Evolutionary conservation across 2,329 filamentous ascomycete species (phyloP), one percentile per base, ranked within the genome.

Genomic region (Colletotrichum tamarilloi): DNA sequence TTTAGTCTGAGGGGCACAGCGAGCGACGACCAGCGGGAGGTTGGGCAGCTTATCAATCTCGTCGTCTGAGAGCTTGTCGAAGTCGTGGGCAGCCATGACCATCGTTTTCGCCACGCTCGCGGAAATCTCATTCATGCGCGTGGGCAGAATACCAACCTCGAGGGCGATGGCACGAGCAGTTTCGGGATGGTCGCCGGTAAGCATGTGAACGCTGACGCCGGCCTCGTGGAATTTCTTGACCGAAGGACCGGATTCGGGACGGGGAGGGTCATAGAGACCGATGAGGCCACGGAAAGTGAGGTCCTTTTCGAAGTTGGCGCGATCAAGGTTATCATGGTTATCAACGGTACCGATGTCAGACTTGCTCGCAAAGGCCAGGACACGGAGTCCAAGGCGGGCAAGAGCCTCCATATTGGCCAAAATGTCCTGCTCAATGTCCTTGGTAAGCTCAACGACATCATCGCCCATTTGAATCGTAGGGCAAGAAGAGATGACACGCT

Each of bases 231-330:
- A 92, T 66, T 84, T 83, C 28, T 83, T 80, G 57, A 92, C 90
- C 0, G 90, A 89, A 1, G 84, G 87, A 1, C 87, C 89, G 4
- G 92, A 92, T 78, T 94, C 92, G 0, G 89, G 86, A 1, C 92
- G 91, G 75, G 92, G 92, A 4, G 92, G 92, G 73, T 94, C 92
- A 75, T 93, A 93, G n/a, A 94, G 85, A 62, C 92, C 92, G 74
- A 94, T 88, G 12, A 95, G 85, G 1, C 93, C 93, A 42, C 90
- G 87, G 83, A 94, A 93, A 56, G 86, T 84, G 35, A 95, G 87
- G 22, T 90, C 85, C 22, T 85, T 85, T 77, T 94, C 92, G 14
- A 93, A 85, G 3, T 86, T 80, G 6, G 85, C 85, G 19, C 92
- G 89, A 6, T 88, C 82, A 12, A 87, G 79, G 42, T 88, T 83